phyloP scores from a whole-genome alignment of 2,329 filamentous ascomycete genomes.

The Neophaeococcomyces mojaviensis region DNA sequence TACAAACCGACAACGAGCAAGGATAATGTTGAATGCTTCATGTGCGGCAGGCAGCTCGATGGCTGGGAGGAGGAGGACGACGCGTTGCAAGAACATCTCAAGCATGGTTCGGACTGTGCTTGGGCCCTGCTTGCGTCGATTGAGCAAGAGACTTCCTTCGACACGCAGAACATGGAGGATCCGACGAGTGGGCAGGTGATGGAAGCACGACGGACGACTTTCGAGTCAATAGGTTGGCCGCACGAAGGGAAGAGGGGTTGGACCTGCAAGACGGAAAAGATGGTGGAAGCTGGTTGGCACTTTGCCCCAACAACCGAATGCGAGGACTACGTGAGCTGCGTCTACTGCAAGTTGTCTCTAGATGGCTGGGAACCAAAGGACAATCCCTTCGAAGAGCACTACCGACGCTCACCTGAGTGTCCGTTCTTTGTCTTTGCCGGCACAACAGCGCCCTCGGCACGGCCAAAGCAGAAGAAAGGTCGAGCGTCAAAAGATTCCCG shows the following conservation, averaged over 20 bases:
- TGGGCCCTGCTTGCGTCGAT: conserved; percentile 69
- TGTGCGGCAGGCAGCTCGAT: conserved; percentile 75
- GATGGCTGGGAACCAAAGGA: conserved; percentile 94
- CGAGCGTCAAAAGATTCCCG: conserved; percentile 30
- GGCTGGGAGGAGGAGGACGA: conserved; percentile 88
- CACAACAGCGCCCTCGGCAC: conserved; percentile 48
- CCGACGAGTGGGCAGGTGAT: conserved; percentile 65
- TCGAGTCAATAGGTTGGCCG: conserved; percentile 71
- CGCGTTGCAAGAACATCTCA: conserved; percentile 75
- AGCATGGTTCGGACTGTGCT: conserved; percentile 72
- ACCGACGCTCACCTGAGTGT: conserved; percentile 68
- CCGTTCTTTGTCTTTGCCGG: conserved; percentile 69
- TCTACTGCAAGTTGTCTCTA: conserved; percentile 80
- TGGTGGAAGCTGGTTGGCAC: conserved; percentile 89
- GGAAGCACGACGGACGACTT: conserved; percentile 73
- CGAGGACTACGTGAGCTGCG: conserved; percentile 83
- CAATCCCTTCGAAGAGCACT: conserved; percentile 83
- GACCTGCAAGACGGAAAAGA: conserved; percentile 84
- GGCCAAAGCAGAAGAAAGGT: conserved; percentile 47
- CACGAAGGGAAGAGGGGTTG: conserved; percentile 82
- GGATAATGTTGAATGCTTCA: conserved; percentile 86
- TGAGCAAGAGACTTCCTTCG: conserved; percentile 54
- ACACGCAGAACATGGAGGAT: conserved; percentile 59
- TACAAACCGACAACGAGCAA: conserved; percentile 70
- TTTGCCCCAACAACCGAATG: conserved; percentile 78